Evolutionary conservation across 495 filamentous ascomycete species (phyloP).

Genomic region (Venustampulla echinocandica): DNA sequence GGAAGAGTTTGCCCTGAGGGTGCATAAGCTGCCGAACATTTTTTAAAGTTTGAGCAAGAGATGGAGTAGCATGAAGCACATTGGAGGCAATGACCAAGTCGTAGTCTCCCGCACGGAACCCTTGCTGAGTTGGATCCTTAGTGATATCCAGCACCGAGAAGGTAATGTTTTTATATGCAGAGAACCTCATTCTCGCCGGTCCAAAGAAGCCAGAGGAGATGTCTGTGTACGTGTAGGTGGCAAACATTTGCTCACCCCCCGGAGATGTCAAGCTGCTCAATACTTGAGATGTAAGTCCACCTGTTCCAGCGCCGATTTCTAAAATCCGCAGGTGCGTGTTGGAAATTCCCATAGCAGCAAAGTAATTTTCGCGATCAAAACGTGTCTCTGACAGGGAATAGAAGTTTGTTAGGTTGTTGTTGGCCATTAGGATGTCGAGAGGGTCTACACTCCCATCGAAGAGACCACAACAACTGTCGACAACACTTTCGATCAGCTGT

Average conservation of each 20-base stretch:
- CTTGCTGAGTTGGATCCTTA: slow-evolving; percentile 34
- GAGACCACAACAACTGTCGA: slow-evolving; percentile 6
- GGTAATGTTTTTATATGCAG: slow-evolving; percentile 2
- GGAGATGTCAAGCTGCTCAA: slow-evolving; percentile 6
- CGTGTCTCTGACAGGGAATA: slow-evolving; percentile 19
- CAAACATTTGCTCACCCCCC: slow-evolving; percentile 9
- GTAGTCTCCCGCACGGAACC: slow-evolving; percentile 35
- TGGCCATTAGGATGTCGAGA: slow-evolving; percentile 19
- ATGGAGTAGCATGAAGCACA: slow-evolving; percentile 45
- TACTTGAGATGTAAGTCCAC: slow-evolving; percentile 12
- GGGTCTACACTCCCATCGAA: slow-evolving; percentile 10
- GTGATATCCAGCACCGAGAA: slow-evolving; percentile 38
- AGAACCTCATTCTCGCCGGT: slow-evolving; percentile 17
- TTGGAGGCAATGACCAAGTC: slow-evolving; percentile 45
- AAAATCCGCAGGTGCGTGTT: slow-evolving; percentile 27
- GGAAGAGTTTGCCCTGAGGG: slow-evolving; percentile 26
- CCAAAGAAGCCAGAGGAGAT: slow-evolving; percentile 45
- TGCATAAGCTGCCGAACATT: slow-evolving; percentile 32
- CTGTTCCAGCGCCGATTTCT: slow-evolving; percentile 34
- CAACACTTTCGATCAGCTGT: background rate
- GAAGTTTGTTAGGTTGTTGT: slow-evolving; percentile 20
- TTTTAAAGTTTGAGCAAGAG: slow-evolving; percentile 37
- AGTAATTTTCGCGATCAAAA: slow-evolving; percentile 7
- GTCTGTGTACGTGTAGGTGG: slow-evolving; percentile 40
- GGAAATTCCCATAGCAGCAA: slow-evolving; percentile 16